Conservation (phyloP, 106 monocot species). For the Triglochin maritima region DNA sequence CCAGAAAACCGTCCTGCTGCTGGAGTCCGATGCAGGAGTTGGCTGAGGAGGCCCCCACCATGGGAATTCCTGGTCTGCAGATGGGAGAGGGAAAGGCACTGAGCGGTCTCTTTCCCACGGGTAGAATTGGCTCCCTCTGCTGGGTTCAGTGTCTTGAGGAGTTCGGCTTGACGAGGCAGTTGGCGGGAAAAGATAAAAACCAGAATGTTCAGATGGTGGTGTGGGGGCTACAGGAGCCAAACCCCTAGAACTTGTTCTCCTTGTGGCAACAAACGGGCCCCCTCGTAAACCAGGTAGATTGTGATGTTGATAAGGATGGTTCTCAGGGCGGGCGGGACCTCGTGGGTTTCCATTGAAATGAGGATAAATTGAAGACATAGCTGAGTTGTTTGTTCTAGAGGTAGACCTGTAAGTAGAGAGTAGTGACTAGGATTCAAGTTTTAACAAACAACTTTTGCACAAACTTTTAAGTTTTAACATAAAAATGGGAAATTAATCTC, state of each 20-base stretch:
- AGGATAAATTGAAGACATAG: slow-evolving; percentile 25
- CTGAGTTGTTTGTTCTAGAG: slow-evolving; percentile 25
- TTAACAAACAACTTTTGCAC: background rate
- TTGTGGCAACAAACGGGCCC: slow-evolving; percentile 4
- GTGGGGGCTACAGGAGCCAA: slow-evolving; percentile 13
- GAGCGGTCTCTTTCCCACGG: slow-evolving; percentile 40
- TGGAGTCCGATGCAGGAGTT: slow-evolving; percentile 15
- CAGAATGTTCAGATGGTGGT: slow-evolving; percentile 5
- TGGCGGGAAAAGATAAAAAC: slow-evolving; percentile 26
- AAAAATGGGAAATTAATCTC: background rate
- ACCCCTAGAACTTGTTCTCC: slow-evolving; percentile 8
- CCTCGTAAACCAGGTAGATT: background rate
- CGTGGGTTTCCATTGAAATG: slow-evolving; percentile 26
- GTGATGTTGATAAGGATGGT: slow-evolving; percentile 23
- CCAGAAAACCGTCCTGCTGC: slow-evolving; percentile 10
- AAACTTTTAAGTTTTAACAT: background rate
- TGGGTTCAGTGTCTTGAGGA: slow-evolving; percentile 16
- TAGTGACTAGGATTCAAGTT: background rate
- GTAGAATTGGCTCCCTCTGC: slow-evolving; percentile 28
- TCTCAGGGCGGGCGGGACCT: slow-evolving; percentile 11
- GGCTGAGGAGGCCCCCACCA: slow-evolving; percentile 23
- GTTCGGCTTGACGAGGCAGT: slow-evolving; percentile 9
- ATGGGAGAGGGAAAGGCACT: slow-evolving; percentile 33
- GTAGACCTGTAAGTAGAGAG: slow-evolving; percentile 14
- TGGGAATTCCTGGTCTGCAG: slow-evolving; percentile 20